Evolutionary conservation across 495 filamentous ascomycete genomes (phyloP).

Genomic region (Aspergillus ostianus): DNA sequence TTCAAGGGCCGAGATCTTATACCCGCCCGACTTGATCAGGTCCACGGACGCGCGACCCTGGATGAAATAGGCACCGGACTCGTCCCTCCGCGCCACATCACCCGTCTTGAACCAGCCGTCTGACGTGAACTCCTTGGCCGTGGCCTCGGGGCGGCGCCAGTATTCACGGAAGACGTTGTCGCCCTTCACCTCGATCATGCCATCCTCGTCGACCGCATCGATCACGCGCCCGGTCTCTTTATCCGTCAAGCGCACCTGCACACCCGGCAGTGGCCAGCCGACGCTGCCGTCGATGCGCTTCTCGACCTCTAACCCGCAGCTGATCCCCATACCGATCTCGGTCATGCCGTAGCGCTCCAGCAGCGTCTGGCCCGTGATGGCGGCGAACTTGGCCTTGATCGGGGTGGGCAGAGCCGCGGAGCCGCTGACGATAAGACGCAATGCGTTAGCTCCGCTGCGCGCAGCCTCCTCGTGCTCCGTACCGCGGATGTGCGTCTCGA

Average conservation of each 20-base stretch:
- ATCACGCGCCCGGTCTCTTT: constrained; percentile 38
- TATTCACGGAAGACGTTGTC: constrained; percentile 46
- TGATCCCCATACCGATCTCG: constrained; percentile 48
- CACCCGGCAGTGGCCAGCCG: constrained; percentile 46
- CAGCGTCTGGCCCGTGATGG: constrained; percentile 40
- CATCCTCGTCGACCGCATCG: constrained; percentile 35
- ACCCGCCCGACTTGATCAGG: constrained; percentile 47
- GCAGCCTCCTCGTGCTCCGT: constrained; percentile 36
- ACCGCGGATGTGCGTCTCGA: constrained; percentile 39
- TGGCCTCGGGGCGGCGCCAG: constrained; percentile 43
- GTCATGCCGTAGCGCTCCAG: constrained; percentile 50
- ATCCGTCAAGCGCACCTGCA: constrained; percentile 41
- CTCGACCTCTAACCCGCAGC: constrained; percentile 37
- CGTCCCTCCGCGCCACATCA: constrained; percentile 41
- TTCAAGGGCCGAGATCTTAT: constrained; percentile 47
- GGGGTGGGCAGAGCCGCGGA: constrained; percentile 46
- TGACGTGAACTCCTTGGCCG: constrained; percentile 39
- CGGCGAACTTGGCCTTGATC: constrained; percentile 42
- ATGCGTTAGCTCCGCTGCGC: constrained; percentile 30
- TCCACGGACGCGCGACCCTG: constrained; percentile 47
- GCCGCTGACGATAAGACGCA: constrained; percentile 42
- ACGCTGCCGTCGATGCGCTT: constrained; percentile 45
- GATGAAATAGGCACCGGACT: constrained; percentile 42
- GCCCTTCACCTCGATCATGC: constrained; percentile 47
- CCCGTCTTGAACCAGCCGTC: constrained; percentile 52